Evolutionary conservation across 345 rosid genomes (phyloP), one percentile per base, ranked within the genome.

Genomic region (Trapa incisa): DNA sequence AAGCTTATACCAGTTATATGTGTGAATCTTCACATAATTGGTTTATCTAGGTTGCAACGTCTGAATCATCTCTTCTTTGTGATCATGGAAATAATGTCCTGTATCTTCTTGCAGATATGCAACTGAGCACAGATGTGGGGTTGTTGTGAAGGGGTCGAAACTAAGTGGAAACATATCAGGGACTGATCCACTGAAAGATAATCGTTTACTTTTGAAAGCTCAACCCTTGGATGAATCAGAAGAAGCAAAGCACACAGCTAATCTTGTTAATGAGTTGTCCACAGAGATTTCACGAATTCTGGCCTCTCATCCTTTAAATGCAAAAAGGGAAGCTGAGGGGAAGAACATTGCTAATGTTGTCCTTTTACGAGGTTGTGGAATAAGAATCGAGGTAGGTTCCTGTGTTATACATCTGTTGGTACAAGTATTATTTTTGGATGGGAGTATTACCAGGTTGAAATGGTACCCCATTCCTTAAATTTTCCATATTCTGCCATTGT

Each of bases 101-200:
- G 45, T 35, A 45, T 54, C 53, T 65, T 65, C 47, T 65, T 6
- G 52, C 71, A 89, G 99, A 84, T 94, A 94, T 80, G 99, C 97
- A 35, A 94, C 97, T 41, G 97, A 94, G 71, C 97, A 94, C 67
- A 84, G 96, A 81, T 91, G 96, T 72, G 97, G 99, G 42, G 97
- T 94, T 69, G 99, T 94, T 76, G 99, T 91, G 22, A 88, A 91
- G 75, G 97, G 99, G 39, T 93, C 96, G 65, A 83, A 73, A 74
- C 77, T 94, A 39, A 94, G 97, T 68, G 96, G 97, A 66, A 94
- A 91, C 75, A 88, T 94, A 82, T 88, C 96, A 60, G 96, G 97
- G 77, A 94, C 97, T 32, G 99, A 94, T 74, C 96, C 97, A 9
- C 80, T 94, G 80, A 91, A 94, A 65, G 97, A 91, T 81, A 82